Base-by-base conservation (phyloP, 2,329 filamentous ascomycete genomes). In the Bipolaris sorokiniana region DNA sequence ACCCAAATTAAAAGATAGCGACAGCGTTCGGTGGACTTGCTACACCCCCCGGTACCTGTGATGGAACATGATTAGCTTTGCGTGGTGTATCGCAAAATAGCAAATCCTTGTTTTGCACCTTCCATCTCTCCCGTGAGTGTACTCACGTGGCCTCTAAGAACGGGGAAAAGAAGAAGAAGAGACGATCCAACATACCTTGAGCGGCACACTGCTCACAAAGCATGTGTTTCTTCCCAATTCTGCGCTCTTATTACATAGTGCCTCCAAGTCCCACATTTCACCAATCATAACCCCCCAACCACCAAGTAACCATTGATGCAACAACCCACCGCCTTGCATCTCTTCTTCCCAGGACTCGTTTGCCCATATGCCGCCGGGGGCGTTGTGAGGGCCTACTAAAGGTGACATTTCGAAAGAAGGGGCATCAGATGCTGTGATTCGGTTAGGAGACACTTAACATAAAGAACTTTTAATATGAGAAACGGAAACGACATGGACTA, bases 171-270 rank as follows among this genome's bases (percentile, higher is more conserved):
- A n/a, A 47, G 45, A 44, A 23, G 18, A 23, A 28, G 42, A 15
- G 7, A 13, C 5, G 28, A 7, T 7, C 15, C n/a, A 31, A 60
- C 65, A 55, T 55, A 75, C 73, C 62, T 88, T 88, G 57, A 87
- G 70, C 1, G 86, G 86, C 34, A 80, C 79, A 62, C 85, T 88
- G 0, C 82, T 85, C 5, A 89, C 77, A 72, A 89, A 82, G 65
- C 88, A 89, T 2, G 79, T 84, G 68, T 82, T 87, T 23, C 82
- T 74, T 33, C 79, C 76, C 67, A 81, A 73, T 65, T 78, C 77
- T 62, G 82, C 85, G 63, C 84, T 85, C 47, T 83, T 79, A 34
- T 75, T 78, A 3, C 82, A 79, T 44, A 88, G 71, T 10, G 71
- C 77, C 55, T 84, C 81, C 18, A 89, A 71, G 62, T 78, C 76